Conservation (phyloP, 1,284 basidiomycete species). For the Peniophora sp. region DNA sequence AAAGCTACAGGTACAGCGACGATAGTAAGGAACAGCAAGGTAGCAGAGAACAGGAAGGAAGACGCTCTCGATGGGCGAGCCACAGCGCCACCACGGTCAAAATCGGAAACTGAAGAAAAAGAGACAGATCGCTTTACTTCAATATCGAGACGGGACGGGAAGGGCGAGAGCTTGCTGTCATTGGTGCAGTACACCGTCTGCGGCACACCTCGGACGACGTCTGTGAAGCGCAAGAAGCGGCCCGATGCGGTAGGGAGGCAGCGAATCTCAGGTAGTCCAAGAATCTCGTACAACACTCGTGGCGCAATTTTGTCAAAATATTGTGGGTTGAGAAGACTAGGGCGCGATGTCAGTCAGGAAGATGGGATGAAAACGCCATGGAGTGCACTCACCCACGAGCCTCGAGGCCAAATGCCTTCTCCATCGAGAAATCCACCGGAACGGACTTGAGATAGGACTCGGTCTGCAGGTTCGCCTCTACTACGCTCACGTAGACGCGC, state of each 20-base stretch:
- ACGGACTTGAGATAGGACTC: no score
- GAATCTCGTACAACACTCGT: not conserved
- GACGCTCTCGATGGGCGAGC: no score
- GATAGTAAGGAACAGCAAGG: no score
- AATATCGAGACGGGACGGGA: not conserved
- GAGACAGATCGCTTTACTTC: not conserved
- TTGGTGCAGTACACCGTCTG: not conserved
- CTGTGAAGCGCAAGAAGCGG: not conserved
- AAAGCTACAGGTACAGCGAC: no score
- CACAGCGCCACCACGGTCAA: no score
- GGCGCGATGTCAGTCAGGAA: no score
- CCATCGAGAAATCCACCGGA: no score
- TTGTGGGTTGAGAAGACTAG: not conserved
- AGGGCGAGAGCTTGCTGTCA: not conserved
- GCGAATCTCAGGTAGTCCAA: not conserved
- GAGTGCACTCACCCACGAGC: no score
- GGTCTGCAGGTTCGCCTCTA: constrained; percentile 25
- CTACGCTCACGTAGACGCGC: constrained; percentile 32
- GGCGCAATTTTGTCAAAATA: not conserved
- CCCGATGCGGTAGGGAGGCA: not conserved
- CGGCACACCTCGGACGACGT: not conserved
- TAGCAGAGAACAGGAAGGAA: no score
- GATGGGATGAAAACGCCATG: no score
- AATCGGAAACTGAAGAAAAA: no score
- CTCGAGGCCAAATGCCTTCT: no score